Percentiles rank a stretch among this genome's conserved stretches.
phyloP scores from a whole-genome alignment of 2,329 filamentous ascomycete genomes.

The Colletotrichum viniferum region DNA sequence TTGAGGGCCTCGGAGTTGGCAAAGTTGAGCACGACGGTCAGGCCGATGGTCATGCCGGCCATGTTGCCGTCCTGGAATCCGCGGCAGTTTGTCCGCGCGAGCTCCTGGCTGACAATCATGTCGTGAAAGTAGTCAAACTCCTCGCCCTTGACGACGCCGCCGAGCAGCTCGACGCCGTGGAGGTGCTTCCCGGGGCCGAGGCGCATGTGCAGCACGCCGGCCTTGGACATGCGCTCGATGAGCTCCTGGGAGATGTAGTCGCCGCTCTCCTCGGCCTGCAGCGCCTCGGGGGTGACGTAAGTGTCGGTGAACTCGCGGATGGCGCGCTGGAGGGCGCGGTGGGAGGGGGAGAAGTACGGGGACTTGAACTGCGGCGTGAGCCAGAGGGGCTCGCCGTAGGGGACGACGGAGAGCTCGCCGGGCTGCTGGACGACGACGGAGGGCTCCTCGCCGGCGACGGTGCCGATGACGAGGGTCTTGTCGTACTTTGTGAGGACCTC shows the following conservation, averaged over 20 bases:
- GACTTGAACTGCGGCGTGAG: conserved; percentile 76
- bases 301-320: conserved; percentile 75
- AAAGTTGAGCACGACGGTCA: conserved; percentile 83
- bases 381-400: conserved; percentile 88
- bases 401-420: conserved; percentile 77
- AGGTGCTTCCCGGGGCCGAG: conserved; percentile 84
- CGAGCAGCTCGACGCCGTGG: conserved; percentile 70
- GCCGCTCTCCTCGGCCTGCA: conserved; percentile 76
- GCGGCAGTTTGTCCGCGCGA: conserved; percentile 71
- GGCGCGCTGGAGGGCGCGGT: conserved; percentile 70
- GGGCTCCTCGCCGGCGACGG: conserved; percentile 74
- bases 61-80: conserved; percentile 89
- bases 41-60: conserved; percentile 82
- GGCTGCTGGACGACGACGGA: conserved; percentile 72
- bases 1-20: conserved; percentile 70
- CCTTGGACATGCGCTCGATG: conserved; percentile 78
- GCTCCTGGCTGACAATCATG: conserved; percentile 76
- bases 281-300: conserved; percentile 75
- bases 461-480: conserved; percentile 72
- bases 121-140: conserved; percentile 92
- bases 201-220: conserved; percentile 79
- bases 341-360: conserved; percentile 81
- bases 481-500: conserved; percentile 86
- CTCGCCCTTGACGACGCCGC: conserved; percentile 74
- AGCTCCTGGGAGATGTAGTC: conserved; percentile 73